Conservation (phyloP, 23 red algal genomes). For the Cyanidium caldarium region DNA sequence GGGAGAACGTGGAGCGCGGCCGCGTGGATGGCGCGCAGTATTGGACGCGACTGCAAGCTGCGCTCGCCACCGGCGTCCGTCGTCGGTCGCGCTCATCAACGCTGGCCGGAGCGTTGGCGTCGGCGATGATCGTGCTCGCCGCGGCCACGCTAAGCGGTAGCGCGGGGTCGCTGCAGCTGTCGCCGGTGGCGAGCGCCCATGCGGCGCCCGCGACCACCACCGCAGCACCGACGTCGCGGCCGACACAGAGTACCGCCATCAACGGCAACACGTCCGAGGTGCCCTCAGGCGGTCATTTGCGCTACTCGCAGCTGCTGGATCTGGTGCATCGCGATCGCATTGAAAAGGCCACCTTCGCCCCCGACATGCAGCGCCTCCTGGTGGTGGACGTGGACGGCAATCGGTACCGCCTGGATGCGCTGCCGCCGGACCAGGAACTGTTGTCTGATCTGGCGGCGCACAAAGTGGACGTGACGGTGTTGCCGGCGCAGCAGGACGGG, state of each 20-base stretch:
- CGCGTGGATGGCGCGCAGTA: neutral
- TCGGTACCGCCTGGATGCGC: constrained; percentile 77
- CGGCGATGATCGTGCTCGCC: neutral
- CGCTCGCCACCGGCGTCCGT: neutral
- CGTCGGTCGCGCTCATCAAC: neutral
- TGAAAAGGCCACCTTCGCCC: constrained; percentile 93
- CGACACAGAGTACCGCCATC: neutral
- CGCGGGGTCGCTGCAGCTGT: neutral
- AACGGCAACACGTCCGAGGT: neutral
- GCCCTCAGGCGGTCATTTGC: neutral
- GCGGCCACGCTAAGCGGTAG: too few species aligned
- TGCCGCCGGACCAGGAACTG: constrained; percentile 85
- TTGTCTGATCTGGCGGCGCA: constrained; percentile 61
- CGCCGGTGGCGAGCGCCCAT: neutral
- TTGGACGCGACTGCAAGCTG: neutral
- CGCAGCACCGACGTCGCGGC: neutral
- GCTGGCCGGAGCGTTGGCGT: neutral
- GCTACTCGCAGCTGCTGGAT: constrained; percentile 85
- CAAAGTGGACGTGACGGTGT: constrained; percentile 93
- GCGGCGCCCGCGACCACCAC: neutral
- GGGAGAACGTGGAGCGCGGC: neutral
- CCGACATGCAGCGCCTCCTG: constrained; percentile 66
- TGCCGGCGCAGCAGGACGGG: constrained; percentile 67
- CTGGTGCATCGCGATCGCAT: constrained; percentile 66
- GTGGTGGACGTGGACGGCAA: constrained; percentile 91